phyloP scores from a whole-genome alignment of 352 stramenopile genomes.

The Saprolegnia parasitica region DNA sequence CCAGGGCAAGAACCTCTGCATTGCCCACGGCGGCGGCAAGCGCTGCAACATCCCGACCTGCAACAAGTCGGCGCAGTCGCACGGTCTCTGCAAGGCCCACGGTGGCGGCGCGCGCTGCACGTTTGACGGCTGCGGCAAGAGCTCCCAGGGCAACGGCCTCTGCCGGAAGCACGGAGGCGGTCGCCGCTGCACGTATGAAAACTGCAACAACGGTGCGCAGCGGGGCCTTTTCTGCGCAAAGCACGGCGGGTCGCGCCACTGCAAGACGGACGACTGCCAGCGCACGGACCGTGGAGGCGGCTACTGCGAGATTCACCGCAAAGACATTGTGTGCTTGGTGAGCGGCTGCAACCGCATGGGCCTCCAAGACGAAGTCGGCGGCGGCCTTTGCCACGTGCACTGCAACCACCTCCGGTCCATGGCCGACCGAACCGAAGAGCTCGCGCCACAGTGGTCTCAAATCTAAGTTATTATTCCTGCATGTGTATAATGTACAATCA shows the following conservation, averaged over 20 bases:
- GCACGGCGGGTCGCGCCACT: constrained; percentile 27
- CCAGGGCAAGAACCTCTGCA: constrained; percentile 27
- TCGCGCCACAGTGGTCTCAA: constrained; percentile 4
- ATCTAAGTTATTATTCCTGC: constrained; percentile 20
- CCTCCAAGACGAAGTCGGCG: constrained; percentile 6
- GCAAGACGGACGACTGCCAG: constrained; percentile 16
- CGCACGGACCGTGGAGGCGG: constrained; percentile 24
- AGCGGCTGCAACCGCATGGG: constrained; percentile 7
- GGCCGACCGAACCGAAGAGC: background rate
- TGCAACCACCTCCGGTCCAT: constrained; percentile 14
- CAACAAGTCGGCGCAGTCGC: constrained; percentile 27
- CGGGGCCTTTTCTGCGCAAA: constrained; percentile 20
- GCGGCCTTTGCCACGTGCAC: constrained; percentile 8
- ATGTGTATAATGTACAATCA: too few relatives aligned
- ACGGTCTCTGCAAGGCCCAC: constrained; percentile 28
- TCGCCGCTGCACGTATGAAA: constrained; percentile 13
- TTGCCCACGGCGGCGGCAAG: constrained; percentile 26
- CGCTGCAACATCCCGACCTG: constrained; percentile 12
- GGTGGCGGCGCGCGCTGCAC: constrained; percentile 21
- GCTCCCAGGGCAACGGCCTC: constrained; percentile 19
- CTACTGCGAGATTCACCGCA: constrained; percentile 26
- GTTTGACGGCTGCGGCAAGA: constrained; percentile 25
- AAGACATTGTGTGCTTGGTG: constrained; percentile 17
- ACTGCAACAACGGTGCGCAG: constrained; percentile 23
- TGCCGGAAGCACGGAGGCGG: constrained; percentile 27